Percentiles rank a stretch among this genome's conserved stretches.
These are phyloP conservation scores for Xylaria arbuscula DNA, from an alignment of 2,329 filamentous ascomycete species.

Conservation along the genomic window DNA sequence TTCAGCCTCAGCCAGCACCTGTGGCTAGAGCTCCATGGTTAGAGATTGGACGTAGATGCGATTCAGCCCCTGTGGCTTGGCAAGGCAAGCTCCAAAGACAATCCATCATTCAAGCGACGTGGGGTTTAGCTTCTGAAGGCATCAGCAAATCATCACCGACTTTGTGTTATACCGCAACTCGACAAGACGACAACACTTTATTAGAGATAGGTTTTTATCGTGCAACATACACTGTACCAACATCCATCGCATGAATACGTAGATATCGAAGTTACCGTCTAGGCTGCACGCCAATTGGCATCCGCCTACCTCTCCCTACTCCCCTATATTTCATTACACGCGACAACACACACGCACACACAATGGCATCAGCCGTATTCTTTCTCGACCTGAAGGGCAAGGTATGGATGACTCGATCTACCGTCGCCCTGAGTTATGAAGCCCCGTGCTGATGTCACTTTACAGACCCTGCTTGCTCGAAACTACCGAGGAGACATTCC, in stretches of 20 bases:
- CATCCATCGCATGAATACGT: conserved; percentile 31
- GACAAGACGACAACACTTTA: conserved; percentile 23
- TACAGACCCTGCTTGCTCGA: conserved; percentile 92
- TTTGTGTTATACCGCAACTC: conserved; percentile 20
- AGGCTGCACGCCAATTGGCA: conserved; percentile 50
- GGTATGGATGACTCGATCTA: conserved; percentile 62
- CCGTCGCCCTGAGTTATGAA: background rate
- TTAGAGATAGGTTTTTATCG: conserved; percentile 19
- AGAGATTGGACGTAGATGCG: background rate
- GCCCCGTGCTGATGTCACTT: conserved; percentile 22
- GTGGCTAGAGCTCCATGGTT: background rate
- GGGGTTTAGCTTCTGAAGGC: conserved; percentile 35
- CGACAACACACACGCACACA: conserved; percentile 48
- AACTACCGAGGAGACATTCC: conserved; percentile 99
- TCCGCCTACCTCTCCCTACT: conserved; percentile 40
- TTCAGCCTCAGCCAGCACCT: background rate
- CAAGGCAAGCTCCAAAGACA: conserved; percentile 17
- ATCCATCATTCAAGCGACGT: conserved; percentile 32
- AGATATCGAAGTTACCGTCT: conserved; percentile 37
- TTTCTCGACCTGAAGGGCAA: conserved; percentile 99
- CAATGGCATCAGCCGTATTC: conserved; percentile 97
- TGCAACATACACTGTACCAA: conserved; percentile 21
- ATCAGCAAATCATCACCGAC: conserved; percentile 7
- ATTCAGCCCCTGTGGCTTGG: conserved; percentile 33
- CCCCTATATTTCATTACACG: conserved; percentile 40